Evolutionary conservation across 139 green algal species (phyloP).

Genomic region (Astrephomene gubernaculifera): DNA sequence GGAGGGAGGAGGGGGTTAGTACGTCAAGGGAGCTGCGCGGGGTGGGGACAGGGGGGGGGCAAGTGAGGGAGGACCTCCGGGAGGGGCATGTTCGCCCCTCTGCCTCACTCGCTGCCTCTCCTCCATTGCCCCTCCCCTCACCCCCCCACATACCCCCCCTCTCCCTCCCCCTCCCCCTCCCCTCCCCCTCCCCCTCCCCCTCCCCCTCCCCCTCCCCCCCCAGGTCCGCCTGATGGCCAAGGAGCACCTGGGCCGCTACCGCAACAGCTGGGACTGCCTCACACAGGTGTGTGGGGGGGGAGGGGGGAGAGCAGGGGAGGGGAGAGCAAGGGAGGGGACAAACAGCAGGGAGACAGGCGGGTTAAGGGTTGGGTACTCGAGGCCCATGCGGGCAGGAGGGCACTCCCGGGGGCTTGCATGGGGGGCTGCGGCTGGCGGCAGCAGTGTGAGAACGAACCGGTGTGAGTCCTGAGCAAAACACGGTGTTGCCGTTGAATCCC

Average conservation of each 20-base stretch:
- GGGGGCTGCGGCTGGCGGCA: too few relatives aligned
- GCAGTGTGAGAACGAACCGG: too few relatives aligned
- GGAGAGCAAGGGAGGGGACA: background rate
- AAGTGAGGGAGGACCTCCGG: background rate
- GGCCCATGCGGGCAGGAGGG: too few relatives aligned
- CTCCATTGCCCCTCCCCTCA: background rate
- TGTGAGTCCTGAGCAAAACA: too few relatives aligned
- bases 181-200: background rate
- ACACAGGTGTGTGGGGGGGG: constrained; percentile 22
- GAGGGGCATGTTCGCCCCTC: background rate
- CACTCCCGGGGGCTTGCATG: too few relatives aligned
- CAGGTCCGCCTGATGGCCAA: constrained; percentile 72
- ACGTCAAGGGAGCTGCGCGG: background rate
- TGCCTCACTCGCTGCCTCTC: background rate
- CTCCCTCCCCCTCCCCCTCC: background rate
- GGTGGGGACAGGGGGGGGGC: background rate
- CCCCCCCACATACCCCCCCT: background rate
- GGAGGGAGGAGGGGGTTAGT: background rate
- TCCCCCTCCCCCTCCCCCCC: background rate
- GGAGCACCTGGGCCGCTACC: constrained; percentile 70
- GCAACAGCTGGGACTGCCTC: constrained; percentile 66
- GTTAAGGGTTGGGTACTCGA: too few relatives aligned
- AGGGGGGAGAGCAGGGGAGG: background rate
- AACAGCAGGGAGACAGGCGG: too few relatives aligned
- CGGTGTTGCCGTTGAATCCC: too few relatives aligned